Conservation (phyloP, 2,329 filamentous ascomycete species). For the Xylaria arbuscula region DNA sequence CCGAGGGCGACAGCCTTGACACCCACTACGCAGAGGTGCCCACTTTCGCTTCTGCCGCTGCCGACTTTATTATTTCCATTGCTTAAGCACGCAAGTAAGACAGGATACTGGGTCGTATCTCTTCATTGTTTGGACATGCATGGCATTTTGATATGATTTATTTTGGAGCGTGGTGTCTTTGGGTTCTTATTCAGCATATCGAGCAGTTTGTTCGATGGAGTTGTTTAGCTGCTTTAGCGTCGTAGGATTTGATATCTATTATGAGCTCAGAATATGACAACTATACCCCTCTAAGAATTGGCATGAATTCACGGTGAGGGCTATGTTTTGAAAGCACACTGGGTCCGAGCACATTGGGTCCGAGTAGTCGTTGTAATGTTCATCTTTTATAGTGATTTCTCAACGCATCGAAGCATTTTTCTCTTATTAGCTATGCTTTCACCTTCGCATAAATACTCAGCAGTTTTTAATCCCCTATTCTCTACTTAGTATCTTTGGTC, state of each 20-base stretch:
- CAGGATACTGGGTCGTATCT: background rate
- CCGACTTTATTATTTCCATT: slow-evolving; percentile 24
- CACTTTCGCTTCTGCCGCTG: slow-evolving; percentile 26
- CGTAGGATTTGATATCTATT: background rate
- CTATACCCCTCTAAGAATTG: background rate
- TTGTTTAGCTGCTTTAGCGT: background rate
- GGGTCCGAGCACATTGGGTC: background rate
- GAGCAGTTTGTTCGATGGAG: background rate
- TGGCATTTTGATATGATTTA: background rate
- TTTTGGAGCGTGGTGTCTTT: background rate
- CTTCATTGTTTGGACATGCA: background rate
- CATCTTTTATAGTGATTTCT: no score
- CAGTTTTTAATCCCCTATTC: no score
- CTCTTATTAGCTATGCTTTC: no score
- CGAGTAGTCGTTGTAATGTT: no score
- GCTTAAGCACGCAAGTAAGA: slow-evolving; percentile 7
- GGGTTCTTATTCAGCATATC: background rate
- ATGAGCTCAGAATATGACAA: background rate
- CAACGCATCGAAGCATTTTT: no score
- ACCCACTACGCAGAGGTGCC: slow-evolving; percentile 34
- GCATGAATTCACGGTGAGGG: no score
- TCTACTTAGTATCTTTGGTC: background rate
- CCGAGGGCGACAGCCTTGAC: slow-evolving; percentile 19
- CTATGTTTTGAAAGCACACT: background rate
- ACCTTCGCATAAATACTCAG: no score